These are phyloP conservation scores for Saprolegnia diclina DNA, from an alignment of 352 stramenopile species.

Conservation along the genomic window DNA sequence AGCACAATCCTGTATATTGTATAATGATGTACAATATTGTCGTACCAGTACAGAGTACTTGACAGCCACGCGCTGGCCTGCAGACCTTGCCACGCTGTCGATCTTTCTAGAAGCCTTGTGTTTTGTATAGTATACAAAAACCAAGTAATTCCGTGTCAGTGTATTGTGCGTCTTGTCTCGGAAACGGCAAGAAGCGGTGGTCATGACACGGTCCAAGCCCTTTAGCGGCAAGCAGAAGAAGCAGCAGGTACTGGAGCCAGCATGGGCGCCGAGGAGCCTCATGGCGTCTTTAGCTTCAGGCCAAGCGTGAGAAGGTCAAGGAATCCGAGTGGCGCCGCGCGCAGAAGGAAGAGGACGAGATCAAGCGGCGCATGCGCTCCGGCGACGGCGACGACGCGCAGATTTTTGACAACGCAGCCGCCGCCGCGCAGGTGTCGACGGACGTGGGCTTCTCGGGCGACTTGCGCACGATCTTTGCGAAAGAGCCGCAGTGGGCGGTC, in stretches of 20 bases:
- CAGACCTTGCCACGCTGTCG: no score
- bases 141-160: not conserved
- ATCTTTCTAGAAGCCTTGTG: no score
- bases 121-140: not conserved
- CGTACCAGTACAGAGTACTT: no score
- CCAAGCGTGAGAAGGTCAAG: conserved; percentile 54
- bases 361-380: conserved; percentile 15
- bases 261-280: not conserved
- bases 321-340: conserved; percentile 24
- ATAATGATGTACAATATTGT: no score
- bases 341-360: conserved; percentile 26
- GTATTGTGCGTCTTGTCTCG: not conserved
- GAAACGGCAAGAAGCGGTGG: not conserved
- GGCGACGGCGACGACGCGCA: conserved; percentile 30
- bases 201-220: conserved; percentile 54
- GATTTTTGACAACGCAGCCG: conserved; percentile 23
- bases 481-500: conserved; percentile 48
- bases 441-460: conserved; percentile 34
- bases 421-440: conserved; percentile 30
- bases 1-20: no score
- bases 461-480: conserved; percentile 62
- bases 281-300: conserved; percentile 42
- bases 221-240: conserved; percentile 87
- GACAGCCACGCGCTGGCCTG: no score
- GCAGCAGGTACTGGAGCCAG: conserved; percentile 45